phyloP scores from a whole-genome alignment of 345 rosid species.

The Eucalyptus shirleyi region DNA sequence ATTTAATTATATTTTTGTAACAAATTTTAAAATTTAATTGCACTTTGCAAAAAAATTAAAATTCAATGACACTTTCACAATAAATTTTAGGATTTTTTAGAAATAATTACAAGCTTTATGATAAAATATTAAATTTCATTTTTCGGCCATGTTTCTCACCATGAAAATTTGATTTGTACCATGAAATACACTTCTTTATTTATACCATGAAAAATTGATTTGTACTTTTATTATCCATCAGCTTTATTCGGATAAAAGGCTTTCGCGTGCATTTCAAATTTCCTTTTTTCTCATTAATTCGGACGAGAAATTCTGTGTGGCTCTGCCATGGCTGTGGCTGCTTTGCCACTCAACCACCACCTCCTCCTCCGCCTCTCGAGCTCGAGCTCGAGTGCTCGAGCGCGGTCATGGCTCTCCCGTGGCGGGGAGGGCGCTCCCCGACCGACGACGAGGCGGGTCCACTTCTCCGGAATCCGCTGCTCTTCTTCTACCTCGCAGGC shows the following conservation, averaged over 20 bases:
- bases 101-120: too few relatives aligned
- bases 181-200: too few relatives aligned
- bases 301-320: not conserved
- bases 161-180: not conserved
- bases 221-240: not conserved
- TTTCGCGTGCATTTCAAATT: not conserved
- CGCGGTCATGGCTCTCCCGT: constrained; percentile 12
- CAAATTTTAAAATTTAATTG: too few relatives aligned
- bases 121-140: not conserved
- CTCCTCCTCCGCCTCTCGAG: constrained; percentile 29
- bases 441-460: constrained; percentile 13
- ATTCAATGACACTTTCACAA: not conserved
- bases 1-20: too few relatives aligned
- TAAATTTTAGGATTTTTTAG: too few relatives aligned
- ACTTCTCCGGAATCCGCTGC: constrained; percentile 14
- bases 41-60: too few relatives aligned
- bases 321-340: constrained; percentile 55
- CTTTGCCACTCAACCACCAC: constrained; percentile 30
- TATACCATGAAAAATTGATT: not conserved
- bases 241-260: not conserved
- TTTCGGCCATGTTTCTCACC: not conserved
- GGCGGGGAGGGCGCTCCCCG: not conserved
- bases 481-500: constrained; percentile 37
- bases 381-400: constrained; percentile 7
- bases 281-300: not conserved